Percentiles rank a stretch among this genome's conserved stretches.
phyloP scores from a whole-genome alignment of 257 asterid species.

The Euphrasia confusa region DNA sequence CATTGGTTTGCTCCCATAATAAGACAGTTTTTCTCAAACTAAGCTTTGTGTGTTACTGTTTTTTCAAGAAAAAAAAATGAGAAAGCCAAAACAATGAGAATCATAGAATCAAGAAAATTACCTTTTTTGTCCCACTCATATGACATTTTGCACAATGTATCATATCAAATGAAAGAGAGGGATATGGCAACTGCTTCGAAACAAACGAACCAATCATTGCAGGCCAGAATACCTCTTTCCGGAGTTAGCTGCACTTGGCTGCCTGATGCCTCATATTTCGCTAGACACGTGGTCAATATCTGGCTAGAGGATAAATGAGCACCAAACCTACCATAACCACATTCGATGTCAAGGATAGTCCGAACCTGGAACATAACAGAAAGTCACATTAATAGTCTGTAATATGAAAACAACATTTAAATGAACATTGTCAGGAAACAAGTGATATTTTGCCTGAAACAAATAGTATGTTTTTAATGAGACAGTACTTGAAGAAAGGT shows the following conservation, averaged over 20 bases:
- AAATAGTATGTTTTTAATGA: too few relatives aligned
- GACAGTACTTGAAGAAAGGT: too few relatives aligned
- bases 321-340: conserved; percentile 98
- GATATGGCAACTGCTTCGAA: conserved; percentile 85
- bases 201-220: conserved; percentile 92
- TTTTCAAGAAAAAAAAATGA: not conserved
- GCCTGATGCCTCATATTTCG: conserved; percentile 93
- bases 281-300: conserved; percentile 81
- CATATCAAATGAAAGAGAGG: conserved; percentile 96
- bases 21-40: not conserved
- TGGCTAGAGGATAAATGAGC: conserved; percentile 79
- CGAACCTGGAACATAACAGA: conserved; percentile 57
- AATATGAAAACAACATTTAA: conserved; percentile 1
- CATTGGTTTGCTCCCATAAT: too few relatives aligned
- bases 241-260: conserved; percentile 98
- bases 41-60: not conserved
- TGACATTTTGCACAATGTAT: conserved; percentile 90
- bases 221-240: conserved; percentile 98
- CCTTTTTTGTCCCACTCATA: conserved; percentile 94
- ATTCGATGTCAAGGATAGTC: conserved; percentile 82
- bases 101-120: conserved; percentile 25
- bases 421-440: not conserved
- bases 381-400: conserved; percentile 6
- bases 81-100: conserved; percentile 10
- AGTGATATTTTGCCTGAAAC: too few relatives aligned